Conservation (phyloP, 192 early-diverging fungal species). For the Entomortierella lignicola region DNA sequence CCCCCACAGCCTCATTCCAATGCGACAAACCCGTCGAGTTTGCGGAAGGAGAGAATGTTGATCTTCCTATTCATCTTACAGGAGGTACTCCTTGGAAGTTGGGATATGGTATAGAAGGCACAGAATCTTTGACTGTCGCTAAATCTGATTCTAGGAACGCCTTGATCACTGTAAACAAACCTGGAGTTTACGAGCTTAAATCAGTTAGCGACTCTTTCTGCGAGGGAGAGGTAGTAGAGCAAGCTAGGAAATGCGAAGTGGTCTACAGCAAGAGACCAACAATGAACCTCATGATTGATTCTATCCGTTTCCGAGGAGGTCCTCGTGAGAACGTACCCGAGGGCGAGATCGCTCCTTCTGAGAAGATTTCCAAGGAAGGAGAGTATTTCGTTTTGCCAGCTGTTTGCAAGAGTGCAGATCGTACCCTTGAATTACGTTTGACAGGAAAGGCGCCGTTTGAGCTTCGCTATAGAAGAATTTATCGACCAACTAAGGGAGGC, state of each 20-base stretch:
- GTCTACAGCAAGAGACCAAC: slow-evolving; percentile 40
- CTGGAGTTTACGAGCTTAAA: slow-evolving; percentile 31
- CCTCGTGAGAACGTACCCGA: slow-evolving; percentile 44
- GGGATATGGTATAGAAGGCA: slow-evolving; percentile 28
- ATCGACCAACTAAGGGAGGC: slow-evolving; percentile 15
- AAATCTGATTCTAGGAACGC: slow-evolving; percentile 29
- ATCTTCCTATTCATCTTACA: slow-evolving; percentile 38
- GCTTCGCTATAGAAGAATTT: slow-evolving; percentile 22
- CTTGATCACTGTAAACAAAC: slow-evolving; percentile 21
- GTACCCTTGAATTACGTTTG: slow-evolving; percentile 37
- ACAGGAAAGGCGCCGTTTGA: slow-evolving; percentile 42
- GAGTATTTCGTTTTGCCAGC: slow-evolving; percentile 22
- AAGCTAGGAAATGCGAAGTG: slow-evolving; percentile 26
- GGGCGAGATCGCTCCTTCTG: slow-evolving; percentile 44
- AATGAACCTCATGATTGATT: slow-evolving; percentile 51
- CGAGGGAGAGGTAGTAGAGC: slow-evolving; percentile 33
- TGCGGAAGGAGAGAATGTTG: slow-evolving; percentile 30
- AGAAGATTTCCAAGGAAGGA: slow-evolving; percentile 23
- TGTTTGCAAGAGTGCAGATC: slow-evolving; percentile 32
- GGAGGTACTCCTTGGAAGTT: slow-evolving; percentile 42
- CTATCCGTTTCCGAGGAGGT: slow-evolving; percentile 47
- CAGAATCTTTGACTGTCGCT: not conserved
- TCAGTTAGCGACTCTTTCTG: slow-evolving; percentile 39
- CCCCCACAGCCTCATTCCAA: slow-evolving; percentile 43
- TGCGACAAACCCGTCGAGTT: slow-evolving; percentile 37